Percentiles rank a stretch among this genome's conserved stretches.
These are phyloP conservation scores for Clonostachys solani DNA, from an alignment of 2,329 filamentous ascomycete genomes.

Conservation along the genomic window DNA sequence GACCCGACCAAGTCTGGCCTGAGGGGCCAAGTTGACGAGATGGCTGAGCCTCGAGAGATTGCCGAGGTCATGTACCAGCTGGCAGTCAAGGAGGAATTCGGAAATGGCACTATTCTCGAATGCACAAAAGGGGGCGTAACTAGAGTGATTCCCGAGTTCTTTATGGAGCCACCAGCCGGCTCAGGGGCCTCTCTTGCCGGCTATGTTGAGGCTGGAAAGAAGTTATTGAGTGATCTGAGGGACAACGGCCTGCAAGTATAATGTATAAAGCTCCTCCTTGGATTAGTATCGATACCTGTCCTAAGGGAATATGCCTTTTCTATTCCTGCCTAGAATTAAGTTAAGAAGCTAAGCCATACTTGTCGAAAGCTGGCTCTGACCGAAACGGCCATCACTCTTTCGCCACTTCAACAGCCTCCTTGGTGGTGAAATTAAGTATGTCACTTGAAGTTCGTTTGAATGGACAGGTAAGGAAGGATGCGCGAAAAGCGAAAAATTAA, in stretches of 20 bases:
- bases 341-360: no score
- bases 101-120: constrained; percentile 13
- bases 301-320: no score
- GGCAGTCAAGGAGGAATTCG: constrained; percentile 6
- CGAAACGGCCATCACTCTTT: no score
- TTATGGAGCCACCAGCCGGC: constrained; percentile 15
- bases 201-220: constrained; percentile 11
- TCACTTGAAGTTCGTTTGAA: no score
- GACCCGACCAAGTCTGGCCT: constrained; percentile 20
- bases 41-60: constrained; percentile 22
- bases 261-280: no score
- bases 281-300: no score
- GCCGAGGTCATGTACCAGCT: constrained; percentile 17
- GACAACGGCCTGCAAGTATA: constrained; percentile 7
- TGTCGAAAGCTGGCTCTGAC: no score
- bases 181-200: constrained; percentile 13
- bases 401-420: no score
- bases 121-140: constrained; percentile 7
- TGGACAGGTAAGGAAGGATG: no score
- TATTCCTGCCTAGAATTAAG: no score
- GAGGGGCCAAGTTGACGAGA: constrained; percentile 14
- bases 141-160: constrained; percentile 19
- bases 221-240: constrained; percentile 13
- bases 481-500: constrained; percentile 5
- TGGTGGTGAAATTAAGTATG: no score